phyloP scores from a whole-genome alignment of 257 asterid genomes.

The Paraleonurus japonicus region DNA sequence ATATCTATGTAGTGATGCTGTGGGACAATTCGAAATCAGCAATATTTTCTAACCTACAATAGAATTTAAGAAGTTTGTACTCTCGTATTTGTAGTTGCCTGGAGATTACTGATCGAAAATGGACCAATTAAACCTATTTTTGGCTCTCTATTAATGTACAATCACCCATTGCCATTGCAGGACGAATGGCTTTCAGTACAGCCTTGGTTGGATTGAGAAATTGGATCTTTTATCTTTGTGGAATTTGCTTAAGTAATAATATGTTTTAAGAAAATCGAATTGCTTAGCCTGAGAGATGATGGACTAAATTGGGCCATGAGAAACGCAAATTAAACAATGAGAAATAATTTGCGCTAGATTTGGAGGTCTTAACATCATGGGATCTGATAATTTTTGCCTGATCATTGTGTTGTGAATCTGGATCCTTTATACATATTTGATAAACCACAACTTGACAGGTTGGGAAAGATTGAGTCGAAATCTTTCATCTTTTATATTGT shows the following conservation, averaged over 20 bases:
- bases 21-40: neutral
- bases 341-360: neutral
- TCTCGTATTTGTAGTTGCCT: constrained; percentile 1
- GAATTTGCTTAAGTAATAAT: neutral
- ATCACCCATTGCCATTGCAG: too few relatives aligned
- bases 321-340: neutral
- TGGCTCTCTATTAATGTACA: neutral
- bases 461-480: neutral
- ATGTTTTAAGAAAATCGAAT: neutral
- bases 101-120: constrained; percentile 2
- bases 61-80: neutral
- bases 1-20: neutral
- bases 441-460: neutral
- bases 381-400: neutral
- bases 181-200: neutral
- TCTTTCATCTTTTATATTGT: neutral
- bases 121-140: neutral
- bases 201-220: constrained; percentile 14
- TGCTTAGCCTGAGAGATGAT: neutral
- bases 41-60: neutral
- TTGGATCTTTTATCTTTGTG: neutral
- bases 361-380: neutral
- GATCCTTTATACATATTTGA: neutral
- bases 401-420: neutral
- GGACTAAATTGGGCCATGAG: neutral